Evolutionary conservation across 331 rosid genomes (phyloP), one percentile per base, ranked within the genome.

Genomic region (Pyracantha coccinea): DNA sequence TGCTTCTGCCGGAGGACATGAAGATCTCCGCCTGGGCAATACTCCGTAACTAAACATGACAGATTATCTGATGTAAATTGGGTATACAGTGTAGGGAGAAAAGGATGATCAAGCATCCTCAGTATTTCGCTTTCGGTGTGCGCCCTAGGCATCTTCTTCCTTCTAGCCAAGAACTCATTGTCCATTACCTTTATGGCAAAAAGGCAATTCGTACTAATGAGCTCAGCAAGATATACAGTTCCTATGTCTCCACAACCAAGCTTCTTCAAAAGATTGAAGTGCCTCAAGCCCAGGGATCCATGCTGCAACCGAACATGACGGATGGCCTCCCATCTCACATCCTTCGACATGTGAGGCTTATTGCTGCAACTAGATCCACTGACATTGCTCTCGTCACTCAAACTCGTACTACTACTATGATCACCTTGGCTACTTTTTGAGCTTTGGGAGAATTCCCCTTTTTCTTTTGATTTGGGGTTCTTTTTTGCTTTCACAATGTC

Each of bases 241-340:
- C 99, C 99, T 63, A 94, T 94, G 83, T 94, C 99, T 62, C 99
- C 99, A 73, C 97, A 92, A 79, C 99, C 99, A 75, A 94, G 99
- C 88, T 92, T 92, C 89, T 84, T 92, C 81, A 94, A 80, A 75
- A 94, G 97, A 80, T 94, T 90, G 81, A 94, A 94, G 78, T 94
- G 96, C 27, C 79, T 82, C 83, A 94, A 81, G 74, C 96, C 84
- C 86, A 94, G 78, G 33, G 81, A 78, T 73, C 97, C 97, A 74
- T 90, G 79, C 83, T 85, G 93, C 86, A 85, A 72, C 69, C 74
- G 81, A 67, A 85, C 92, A 66, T 78, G 91, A 35, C 86, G 89
- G 62, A 92, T 80, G 72, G 99, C 99, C 81, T 83, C 96, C 99
- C 99, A 94, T 78, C 99, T 79, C 54, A 86, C 88, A 80, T 94